Base-by-base conservation (phyloP, 2,329 filamentous ascomycete genomes). In the Fusarium luffae region DNA sequence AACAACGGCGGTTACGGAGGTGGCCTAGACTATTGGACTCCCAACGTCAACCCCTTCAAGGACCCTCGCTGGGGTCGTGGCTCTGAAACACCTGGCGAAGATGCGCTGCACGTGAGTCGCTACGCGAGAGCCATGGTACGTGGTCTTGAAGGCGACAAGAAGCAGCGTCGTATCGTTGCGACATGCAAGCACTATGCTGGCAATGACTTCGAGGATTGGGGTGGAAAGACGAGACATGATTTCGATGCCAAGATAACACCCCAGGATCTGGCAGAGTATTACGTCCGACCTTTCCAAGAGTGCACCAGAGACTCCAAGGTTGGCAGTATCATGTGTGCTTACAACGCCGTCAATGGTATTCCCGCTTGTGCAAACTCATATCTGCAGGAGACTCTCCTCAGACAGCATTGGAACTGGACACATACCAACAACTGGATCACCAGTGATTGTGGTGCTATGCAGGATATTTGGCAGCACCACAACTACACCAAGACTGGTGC, bases 341-440 rank as follows among this genome's bases (percentile, higher is more conserved):
- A 63, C 13, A 63, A 63, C 1, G 47, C 57, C 0, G 58, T 63
- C 0, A 63, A 63, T 0, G 60, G 60, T 2, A 55, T 63, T 1
- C 60, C 60, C 2, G 13, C 60, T 0, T 63, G 60, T 2, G 60
- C 60, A 1, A 63, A 63, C 16, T 63, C 60, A 0, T 63, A 63
- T 21, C 23, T 63, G 0, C 60, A 63, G 12, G 60, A 63, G 13
- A 63, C 60, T 0, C 44, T 63, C 7, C 42, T 63, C 10, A 10
- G 60, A 14, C 34, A 43, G 3, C 60, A 63, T 19, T 63, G 60
- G 60, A 63, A 63, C 34, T 63, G 60, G 58, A 63, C 60, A 1
- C 27, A 44, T 0, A 43, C 51, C 10, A 63, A 63, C 23, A 63
- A 63, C 12, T 63, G 60, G 60, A 55, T 63, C 2, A 63, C 60